Percentiles rank a stretch among this genome's conserved stretches.
These are phyloP conservation scores for Geotrichum carabidarum DNA, from an alignment of 1,139 yeast species.

Conservation along the genomic window DNA sequence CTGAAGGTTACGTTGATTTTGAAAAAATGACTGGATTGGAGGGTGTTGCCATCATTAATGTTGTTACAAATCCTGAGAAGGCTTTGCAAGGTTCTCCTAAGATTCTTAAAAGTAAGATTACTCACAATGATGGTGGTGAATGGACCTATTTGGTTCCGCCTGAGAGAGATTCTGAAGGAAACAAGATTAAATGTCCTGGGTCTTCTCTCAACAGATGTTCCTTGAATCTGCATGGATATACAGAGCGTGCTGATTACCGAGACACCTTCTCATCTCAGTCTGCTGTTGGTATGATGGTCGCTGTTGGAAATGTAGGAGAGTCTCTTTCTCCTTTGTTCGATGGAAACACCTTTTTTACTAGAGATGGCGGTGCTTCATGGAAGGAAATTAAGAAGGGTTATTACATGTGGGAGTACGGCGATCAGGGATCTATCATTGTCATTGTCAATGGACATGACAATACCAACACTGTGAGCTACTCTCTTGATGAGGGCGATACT, in stretches of 20 bases:
- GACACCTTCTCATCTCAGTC: conserved; percentile 86
- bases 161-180: conserved; percentile 54
- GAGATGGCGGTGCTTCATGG: conserved; percentile 92
- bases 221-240: conserved; percentile 82
- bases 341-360: conserved; percentile 67
- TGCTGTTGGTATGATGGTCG: conserved; percentile 82
- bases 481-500: conserved; percentile 72
- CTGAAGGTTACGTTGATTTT: conserved; percentile 75
- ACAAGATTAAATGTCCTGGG: conserved; percentile 48
- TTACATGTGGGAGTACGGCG: conserved; percentile 94
- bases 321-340: conserved; percentile 46
- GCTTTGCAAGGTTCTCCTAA: conserved; percentile 45
- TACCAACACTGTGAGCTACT: conserved; percentile 58
- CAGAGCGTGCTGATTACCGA: conserved; percentile 76
- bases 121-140: conserved; percentile 89
- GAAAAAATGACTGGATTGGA: conserved; percentile 84
- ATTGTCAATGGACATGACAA: conserved; percentile 55
- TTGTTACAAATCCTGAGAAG: conserved; percentile 52
- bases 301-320: conserved; percentile 85
- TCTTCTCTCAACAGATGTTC: conserved; percentile 56
- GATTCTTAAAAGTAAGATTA: conserved; percentile 61
- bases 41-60: conserved; percentile 74
- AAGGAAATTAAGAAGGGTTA: conserved; percentile 66
- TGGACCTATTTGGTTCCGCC: conserved; percentile 78
- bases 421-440: conserved; percentile 81